Evolutionary conservation across 163 green algal genomes (phyloP), one percentile per base, ranked within the genome.

Genomic region (Scenedesmus sp.): DNA sequence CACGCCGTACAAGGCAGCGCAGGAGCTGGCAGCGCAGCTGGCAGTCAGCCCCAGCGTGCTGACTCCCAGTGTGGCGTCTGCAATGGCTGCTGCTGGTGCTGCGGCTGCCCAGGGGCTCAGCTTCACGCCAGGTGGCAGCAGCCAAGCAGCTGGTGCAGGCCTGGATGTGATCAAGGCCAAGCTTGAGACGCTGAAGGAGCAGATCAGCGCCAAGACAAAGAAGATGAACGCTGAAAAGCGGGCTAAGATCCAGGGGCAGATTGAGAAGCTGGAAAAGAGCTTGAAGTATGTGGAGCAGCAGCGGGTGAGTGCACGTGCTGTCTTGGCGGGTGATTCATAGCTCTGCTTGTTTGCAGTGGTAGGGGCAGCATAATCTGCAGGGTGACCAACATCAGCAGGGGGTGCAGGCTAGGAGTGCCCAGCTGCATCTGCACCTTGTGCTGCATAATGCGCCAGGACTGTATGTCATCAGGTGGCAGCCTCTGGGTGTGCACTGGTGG

Each of bases 221-320:
- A 90, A 64, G 82, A 84, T 89, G 83, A 92, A 18, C 7, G 83
- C 57, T 23, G 64, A 89, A 16, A 92, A 92, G 57, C 67, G 46
- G 20, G n/a, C 26, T 0, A 79, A 81, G 67, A 82, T 92, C 18
- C 26, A 90, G 67, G 82, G 15, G 16, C 90, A 92, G 73, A 84
- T 92, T 20, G 82, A 67, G 6, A 89, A 89, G 84, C 82, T 92
- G 66, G 90, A 92, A 70, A 85, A 84, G 54, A 87, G 60, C 57
- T 56, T 92, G 10, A n/a, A 23, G 18, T 92, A 90, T 46, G 73
- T 92, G 20, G 90, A 92, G 82, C 62, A 82, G 56, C 90, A 92
- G 67, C 83, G 90, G 90, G 90, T 92, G 85, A 84, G 90, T 56
- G 46, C 2, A 0, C 12, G 23, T 20, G 52, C 87, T 77, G 54